phyloP scores from a whole-genome alignment of 2,329 filamentous ascomycete species.

The Seiridium unicorne region DNA sequence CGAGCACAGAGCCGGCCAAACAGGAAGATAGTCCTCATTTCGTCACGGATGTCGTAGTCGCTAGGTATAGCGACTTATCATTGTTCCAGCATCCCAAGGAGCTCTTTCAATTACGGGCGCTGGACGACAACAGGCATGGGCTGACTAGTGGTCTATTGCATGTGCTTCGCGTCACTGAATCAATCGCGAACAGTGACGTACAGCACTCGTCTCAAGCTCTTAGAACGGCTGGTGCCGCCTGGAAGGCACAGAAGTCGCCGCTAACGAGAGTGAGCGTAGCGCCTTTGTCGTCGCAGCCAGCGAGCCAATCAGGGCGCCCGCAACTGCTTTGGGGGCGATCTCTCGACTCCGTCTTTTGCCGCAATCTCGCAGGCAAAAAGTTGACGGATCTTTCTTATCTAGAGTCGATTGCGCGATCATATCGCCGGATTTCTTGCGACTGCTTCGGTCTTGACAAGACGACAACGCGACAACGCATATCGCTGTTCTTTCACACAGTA shows the following conservation, averaged over 20 bases:
- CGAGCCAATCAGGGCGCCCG: not conserved
- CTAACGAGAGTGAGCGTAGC: not conserved
- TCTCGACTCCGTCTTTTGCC: not conserved
- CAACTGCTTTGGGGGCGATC: not conserved
- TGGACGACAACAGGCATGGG: too few species aligned
- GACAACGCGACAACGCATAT: not conserved
- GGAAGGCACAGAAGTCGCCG: not conserved
- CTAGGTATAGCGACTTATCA: not conserved
- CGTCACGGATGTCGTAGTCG: constrained; percentile 17
- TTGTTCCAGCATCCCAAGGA: constrained; percentile 8
- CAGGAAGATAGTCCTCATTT: constrained; percentile 45
- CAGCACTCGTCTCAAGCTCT: not conserved
- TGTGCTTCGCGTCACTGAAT: not conserved
- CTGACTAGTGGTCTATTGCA: not conserved
- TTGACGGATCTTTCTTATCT: constrained; percentile 4
- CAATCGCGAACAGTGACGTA: constrained; percentile 6
- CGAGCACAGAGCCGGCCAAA: constrained; percentile 43
- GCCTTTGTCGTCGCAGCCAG: not conserved
- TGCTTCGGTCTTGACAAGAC: not conserved
- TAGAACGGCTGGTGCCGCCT: not conserved
- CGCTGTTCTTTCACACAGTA: not conserved
- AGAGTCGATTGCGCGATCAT: constrained; percentile 1
- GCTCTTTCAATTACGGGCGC: not conserved
- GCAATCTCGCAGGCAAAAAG: constrained; percentile 7
- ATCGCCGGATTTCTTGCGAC: not conserved